phyloP scores from a whole-genome alignment of 2,329 filamentous ascomycete species.

The Trichoderma pleuroti region DNA sequence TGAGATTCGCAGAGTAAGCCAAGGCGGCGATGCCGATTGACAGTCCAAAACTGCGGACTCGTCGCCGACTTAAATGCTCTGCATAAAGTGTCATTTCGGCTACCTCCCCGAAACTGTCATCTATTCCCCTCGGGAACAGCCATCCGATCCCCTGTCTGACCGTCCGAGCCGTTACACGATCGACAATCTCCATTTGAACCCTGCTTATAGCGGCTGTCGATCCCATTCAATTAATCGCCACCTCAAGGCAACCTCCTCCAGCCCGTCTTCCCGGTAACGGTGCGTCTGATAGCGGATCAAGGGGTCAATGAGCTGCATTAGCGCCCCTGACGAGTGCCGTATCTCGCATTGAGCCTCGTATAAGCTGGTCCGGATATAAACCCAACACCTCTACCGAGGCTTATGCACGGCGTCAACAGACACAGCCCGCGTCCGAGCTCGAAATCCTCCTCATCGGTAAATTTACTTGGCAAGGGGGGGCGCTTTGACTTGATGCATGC shows the following conservation, averaged over 20 bases:
- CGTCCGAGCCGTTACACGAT: not conserved
- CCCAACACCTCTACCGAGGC: not conserved
- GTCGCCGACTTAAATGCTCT: not conserved
- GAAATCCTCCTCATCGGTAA: conserved; percentile 1
- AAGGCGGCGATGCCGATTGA: not conserved
- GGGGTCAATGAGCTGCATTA: not conserved
- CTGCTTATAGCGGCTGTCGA: not conserved
- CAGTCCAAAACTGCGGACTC: not conserved
- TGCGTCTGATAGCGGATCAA: not conserved
- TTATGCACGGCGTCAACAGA: not conserved
- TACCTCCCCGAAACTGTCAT: not conserved
- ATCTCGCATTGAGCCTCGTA: not conserved
- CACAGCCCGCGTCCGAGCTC: not conserved
- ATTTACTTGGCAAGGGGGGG: not conserved
- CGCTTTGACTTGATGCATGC: not conserved
- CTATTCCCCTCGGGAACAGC: not conserved
- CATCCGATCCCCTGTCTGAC: not conserved
- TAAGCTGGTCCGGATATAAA: not conserved
- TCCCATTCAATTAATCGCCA: conserved; percentile 17
- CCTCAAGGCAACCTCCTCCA: not conserved
- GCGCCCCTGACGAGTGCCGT: not conserved
- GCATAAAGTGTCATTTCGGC: conserved; percentile 3
- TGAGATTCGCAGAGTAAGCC: not conserved
- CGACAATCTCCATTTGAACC: not conserved
- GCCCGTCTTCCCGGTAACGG: not conserved